Evolutionary conservation across 1,139 yeast genomes (phyloP), one percentile per base, ranked within the genome.

Genomic region (Pichia sp.): DNA sequence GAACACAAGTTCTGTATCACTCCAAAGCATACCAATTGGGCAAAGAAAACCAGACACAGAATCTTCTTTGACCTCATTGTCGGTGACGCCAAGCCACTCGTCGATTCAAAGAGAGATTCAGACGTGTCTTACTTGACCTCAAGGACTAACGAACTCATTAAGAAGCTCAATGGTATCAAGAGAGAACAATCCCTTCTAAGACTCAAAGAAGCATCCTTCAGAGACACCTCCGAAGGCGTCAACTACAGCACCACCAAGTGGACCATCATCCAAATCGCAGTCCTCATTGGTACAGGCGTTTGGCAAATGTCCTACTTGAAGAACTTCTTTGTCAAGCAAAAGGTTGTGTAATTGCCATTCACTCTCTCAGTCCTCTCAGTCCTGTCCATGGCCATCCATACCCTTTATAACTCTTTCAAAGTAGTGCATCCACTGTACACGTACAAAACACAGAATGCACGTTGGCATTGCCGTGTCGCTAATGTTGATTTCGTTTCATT

Each of bases 1-100:
- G 81, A 77, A 40, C 84, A 77, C 52, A 63, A 70, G 39, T 64
- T 77, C 30, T 77, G 85, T 50, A 52, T 77, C 27, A 68, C 74
- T 2, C 81, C 84, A 17, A 59, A 62, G 39, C 67, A 67, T 39
- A 63, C 69, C 30, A 69, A 64, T 45, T 63, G 56, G 67, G 63
- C 56, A 35, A 58, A 51, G 37, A 55, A 56, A 46, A 63, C 56
- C 28, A 67, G 48, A 35, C 64, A 60, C 37, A 63, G 69, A 46
- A 55, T 70, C 4, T 59, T 59, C 39, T 59, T 76, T 32, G 79
- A 74, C 37, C 61, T 75, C 37, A 66, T 62, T 4, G 64, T 72
- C 30, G 69, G 71, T 13, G 74, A 72, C 41, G 61, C 67, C 25
- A 63, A 59, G 34, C 55, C 63, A 17, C 52, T 70, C 28, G 61